Conservation (phyloP, 257 asterid species). For the Verbena officinalis region DNA sequence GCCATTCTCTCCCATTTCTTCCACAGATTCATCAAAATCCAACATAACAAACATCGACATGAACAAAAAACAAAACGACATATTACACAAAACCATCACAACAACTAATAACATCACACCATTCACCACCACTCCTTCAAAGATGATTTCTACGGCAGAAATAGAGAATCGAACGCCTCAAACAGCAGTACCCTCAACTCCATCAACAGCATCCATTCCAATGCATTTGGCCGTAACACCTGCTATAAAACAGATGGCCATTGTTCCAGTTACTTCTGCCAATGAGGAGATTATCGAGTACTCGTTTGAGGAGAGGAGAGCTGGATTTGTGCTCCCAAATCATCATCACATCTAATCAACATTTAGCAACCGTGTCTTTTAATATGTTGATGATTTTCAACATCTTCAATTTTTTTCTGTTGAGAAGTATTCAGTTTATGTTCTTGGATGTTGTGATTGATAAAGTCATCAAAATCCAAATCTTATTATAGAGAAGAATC, state of each 20-base stretch:
- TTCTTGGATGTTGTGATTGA: constrained; percentile 27
- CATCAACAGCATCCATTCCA: constrained; percentile 60
- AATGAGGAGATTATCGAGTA: constrained; percentile 64
- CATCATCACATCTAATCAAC: constrained; percentile 41
- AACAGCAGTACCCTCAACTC: constrained; percentile 63
- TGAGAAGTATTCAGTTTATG: constrained; percentile 25
- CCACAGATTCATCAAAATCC: constrained; percentile 73
- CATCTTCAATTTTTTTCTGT: neutral
- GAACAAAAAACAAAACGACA: constrained; percentile 57
- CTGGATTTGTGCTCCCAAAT: constrained; percentile 65
- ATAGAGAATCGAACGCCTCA: constrained; percentile 78
- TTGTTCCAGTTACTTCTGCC: constrained; percentile 45
- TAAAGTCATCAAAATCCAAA: no score
- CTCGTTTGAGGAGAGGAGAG: constrained; percentile 85
- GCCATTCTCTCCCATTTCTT: constrained; percentile 92
- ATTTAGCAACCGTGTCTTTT: constrained; percentile 21
- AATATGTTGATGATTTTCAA: neutral
- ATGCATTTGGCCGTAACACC: constrained; percentile 85
- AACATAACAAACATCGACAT: constrained; percentile 60
- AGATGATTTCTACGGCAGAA: constrained; percentile 43
- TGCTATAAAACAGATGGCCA: constrained; percentile 48
- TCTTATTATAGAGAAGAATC: no score
- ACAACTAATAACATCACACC: constrained; percentile 46
- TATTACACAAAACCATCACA: constrained; percentile 57
- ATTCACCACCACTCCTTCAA: constrained; percentile 66